phyloP scores from a whole-genome alignment of 805 yeast genomes.

The Metschnikowia arizonensis region DNA sequence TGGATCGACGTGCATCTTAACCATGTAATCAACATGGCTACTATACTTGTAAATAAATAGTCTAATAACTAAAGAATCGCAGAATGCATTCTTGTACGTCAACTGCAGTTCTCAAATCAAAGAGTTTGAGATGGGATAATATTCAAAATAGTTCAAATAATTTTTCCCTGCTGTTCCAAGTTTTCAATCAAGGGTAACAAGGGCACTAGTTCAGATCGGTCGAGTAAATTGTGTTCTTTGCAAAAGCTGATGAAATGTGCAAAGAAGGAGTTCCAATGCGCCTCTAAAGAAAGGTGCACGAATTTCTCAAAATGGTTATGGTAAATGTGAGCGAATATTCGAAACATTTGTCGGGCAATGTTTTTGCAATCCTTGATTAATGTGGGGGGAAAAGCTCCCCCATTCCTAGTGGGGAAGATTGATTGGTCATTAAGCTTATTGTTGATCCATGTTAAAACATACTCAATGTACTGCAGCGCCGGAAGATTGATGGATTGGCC shows the following conservation, averaged over 20 bases:
- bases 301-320: constrained; percentile 92
- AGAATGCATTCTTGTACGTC: neutral
- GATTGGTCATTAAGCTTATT: constrained; percentile 85
- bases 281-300: constrained; percentile 87
- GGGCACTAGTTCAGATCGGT: constrained; percentile 75
- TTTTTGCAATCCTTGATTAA: constrained; percentile 80
- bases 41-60: constrained; percentile 4
- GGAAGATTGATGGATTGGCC: constrained; percentile 83
- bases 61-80: neutral
- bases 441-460: constrained; percentile 85
- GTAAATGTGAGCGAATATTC: constrained; percentile 93
- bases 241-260: constrained; percentile 89
- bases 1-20: constrained; percentile 1
- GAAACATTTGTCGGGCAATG: constrained; percentile 86
- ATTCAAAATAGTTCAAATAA: constrained; percentile 36
- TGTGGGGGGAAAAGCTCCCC: constrained; percentile 83
- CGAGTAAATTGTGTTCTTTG: constrained; percentile 79
- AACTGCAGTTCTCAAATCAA: neutral
- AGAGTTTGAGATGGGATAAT: too few species aligned
- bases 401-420: constrained; percentile 86
- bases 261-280: constrained; percentile 97
- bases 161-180: constrained; percentile 84
- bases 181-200: constrained; percentile 69
- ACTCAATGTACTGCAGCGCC: constrained; percentile 89
- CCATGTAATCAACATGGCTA: neutral